Percentiles rank a stretch among this genome's conserved stretches.
Conservation (phyloP, 176 grass and related monocot species). For the Oryza australiensis region DNA sequence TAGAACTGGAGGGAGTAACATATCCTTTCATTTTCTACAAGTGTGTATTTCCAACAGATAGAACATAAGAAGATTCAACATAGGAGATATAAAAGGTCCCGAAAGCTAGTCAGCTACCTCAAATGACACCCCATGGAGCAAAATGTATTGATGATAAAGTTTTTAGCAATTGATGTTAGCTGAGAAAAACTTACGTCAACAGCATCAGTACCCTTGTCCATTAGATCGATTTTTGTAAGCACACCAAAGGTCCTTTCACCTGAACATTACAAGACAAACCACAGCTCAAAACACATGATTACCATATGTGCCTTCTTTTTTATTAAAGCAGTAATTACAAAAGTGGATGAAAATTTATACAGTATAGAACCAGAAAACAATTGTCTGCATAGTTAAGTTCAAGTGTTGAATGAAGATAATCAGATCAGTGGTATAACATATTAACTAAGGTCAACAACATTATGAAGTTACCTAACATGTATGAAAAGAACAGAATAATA, state of each 20-base stretch:
- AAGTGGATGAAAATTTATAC: background rate
- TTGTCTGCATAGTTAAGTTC: constrained; percentile 4
- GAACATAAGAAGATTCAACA: background rate
- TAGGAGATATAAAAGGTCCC: background rate
- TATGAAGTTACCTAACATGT: background rate
- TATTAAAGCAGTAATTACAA: background rate
- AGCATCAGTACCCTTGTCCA: constrained; percentile 99
- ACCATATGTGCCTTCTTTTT: background rate
- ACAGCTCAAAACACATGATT: background rate
- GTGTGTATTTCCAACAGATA: background rate
- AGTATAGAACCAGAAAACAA: background rate
- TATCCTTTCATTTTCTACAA: background rate
- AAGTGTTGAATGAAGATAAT: background rate
- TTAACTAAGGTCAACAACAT: background rate
- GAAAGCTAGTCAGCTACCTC: too few species aligned
- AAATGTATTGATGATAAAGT: background rate
- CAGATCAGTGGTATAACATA: background rate
- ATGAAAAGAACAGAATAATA: constrained; percentile 11
- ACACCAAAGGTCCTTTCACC: constrained; percentile 98
- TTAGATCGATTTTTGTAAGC: constrained; percentile 99
- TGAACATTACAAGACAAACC: constrained; percentile 33
- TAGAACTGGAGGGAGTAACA: too few species aligned
- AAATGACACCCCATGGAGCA: constrained; percentile 4
- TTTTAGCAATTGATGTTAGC: constrained; percentile 11
- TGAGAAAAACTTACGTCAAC: constrained; percentile 84